Base-by-base conservation (phyloP, 345 rosid species). In the Hypericum androsaemum region DNA sequence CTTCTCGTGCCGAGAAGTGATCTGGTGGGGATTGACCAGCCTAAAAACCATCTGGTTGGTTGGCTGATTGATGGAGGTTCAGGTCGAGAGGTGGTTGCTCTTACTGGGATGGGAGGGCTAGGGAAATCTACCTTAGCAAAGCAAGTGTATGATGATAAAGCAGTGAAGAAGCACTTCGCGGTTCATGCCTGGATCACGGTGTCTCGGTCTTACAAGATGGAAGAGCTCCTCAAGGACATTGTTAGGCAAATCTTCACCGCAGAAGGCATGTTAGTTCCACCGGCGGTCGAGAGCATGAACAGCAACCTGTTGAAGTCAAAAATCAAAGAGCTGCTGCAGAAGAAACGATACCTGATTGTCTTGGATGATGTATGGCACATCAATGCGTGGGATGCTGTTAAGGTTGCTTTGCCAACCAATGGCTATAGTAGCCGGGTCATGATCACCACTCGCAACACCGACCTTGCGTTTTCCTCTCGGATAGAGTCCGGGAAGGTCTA, bases 21-120 rank as follows among this genome's bases (percentile, higher is more conserved):
- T 54, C 12, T 68, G 10, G 68, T 68, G 16, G 64, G 73, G 7
- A 63, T 63, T 8, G 64, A 68, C 10, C 43, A 62, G 60, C 57
- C 52, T 10, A 63, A 63, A 41, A 39, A 7, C 35, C 11, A 37
- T 36, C 57, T 63, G 13, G 51, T 54, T 50, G 11, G 37, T 13
- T 5, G 58, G 61, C 48, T 68, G 47, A 41, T 63, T 7, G 41
- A 43, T 32, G 73, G 68, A 15, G 47, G 39, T 5, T 3, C 16
- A 5, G 53, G 45, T 14, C 61, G 47, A 35, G 49, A 58, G 51
- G 38, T 58, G 0, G 39, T 59, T 10, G 63, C 62, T 0, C 13
- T 69, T 0, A 52, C 41, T n/a, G 65, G 73, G 5, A 62, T 36
- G 38, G 60, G 50, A 12, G 65, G 73, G 0, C 39, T 57, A 2